Percentiles rank a stretch among this genome's conserved stretches.
These are phyloP conservation scores for Sarocladiaceae sp. DNA, from an alignment of 2,329 filamentous ascomycete species.

Conservation along the genomic window DNA sequence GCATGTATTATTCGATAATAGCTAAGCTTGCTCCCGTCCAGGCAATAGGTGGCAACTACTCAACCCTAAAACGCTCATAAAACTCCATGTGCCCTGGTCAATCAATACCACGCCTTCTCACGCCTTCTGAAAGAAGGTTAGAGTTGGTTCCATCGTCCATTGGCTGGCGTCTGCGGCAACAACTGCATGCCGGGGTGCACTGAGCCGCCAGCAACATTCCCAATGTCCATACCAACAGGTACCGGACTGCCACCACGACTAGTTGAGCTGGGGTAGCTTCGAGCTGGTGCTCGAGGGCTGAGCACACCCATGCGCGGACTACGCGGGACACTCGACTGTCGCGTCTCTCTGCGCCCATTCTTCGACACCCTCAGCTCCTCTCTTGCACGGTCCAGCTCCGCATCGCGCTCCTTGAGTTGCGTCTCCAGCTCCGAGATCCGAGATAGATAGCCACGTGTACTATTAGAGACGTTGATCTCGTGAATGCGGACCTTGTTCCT, in stretches of 20 bases:
- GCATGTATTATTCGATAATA: no score
- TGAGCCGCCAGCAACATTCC: conserved; percentile 21
- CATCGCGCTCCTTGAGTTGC: conserved; percentile 45
- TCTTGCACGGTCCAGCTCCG: conserved; percentile 41
- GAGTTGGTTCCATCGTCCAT: conserved; percentile 40
- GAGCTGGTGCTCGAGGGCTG: conserved; percentile 36
- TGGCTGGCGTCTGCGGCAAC: conserved; percentile 32
- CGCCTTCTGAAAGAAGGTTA: conserved; percentile 25
- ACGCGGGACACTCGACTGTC: conserved; percentile 52
- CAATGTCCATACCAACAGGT: conserved; percentile 23
- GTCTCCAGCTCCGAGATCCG: conserved; percentile 37
- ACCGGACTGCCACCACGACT: conserved; percentile 50
- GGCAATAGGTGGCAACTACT: no score
- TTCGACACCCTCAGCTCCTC: conserved; percentile 46
- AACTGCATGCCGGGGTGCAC: conserved; percentile 33
- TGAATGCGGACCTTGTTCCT: conserved; percentile 45
- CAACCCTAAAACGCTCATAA: conserved; percentile 8
- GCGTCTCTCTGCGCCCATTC: conserved; percentile 50
- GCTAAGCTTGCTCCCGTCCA: no score
- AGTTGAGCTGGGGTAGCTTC: conserved; percentile 17
- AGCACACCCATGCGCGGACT: conserved; percentile 52
- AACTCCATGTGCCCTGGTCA: not conserved
- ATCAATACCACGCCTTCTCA: not conserved
- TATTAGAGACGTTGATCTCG: conserved; percentile 35
- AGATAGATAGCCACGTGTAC: conserved; percentile 28